Base-by-base conservation (phyloP, 139 green algal genomes). In the Medakamo hakoo region DNA sequence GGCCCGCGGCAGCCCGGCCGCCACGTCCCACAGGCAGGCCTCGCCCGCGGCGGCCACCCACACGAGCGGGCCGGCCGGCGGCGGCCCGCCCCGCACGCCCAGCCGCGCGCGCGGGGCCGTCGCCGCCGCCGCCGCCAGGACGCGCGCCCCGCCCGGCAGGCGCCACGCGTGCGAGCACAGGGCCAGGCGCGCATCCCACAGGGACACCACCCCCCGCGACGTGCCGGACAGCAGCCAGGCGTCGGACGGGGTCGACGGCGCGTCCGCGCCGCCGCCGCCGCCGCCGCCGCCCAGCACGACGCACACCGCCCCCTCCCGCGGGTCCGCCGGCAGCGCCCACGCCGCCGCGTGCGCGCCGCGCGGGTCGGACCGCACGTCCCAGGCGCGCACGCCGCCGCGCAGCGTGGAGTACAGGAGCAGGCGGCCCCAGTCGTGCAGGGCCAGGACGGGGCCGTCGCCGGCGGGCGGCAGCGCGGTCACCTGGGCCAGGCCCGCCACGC, bases 151-250 rank as follows among this genome's bases (percentile, higher is more conserved):
- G 2, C 24, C 27, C 4, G 69, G 73, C 26, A 77, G 74, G 25
- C 27, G 62, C 70, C 75, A 79, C 27, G 21, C 22, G 27, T 52
- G 55, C 27, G 78, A 69, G 1, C 55, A 68, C 55, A 90, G 62
- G 62, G 65, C 67, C 73, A 92, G 94, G 60, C 88, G 74, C 48
- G 86, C 70, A 65, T 95, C 88, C 87, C 86, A 95, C 57, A 91
- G 58, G 3, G 67, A 62, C 55, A 91, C 58, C 28, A 64, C 59
- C 24, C 86, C 86, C 18, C 77, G 68, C 55, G 48, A 78, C 67
- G 63, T 82, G 28, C 80, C 82, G n/a, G 78, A 80, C 40, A 90
- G 59, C 57, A 93, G 66, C 80, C 78, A 94, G 57, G 55, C 67
- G 29, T 65, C 56, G 24, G 67, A 58, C 25, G 1, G 77, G 76